Conservation (phyloP, 225 moss, liverwort and hornwort species). For the Marchantia paleacea region DNA sequence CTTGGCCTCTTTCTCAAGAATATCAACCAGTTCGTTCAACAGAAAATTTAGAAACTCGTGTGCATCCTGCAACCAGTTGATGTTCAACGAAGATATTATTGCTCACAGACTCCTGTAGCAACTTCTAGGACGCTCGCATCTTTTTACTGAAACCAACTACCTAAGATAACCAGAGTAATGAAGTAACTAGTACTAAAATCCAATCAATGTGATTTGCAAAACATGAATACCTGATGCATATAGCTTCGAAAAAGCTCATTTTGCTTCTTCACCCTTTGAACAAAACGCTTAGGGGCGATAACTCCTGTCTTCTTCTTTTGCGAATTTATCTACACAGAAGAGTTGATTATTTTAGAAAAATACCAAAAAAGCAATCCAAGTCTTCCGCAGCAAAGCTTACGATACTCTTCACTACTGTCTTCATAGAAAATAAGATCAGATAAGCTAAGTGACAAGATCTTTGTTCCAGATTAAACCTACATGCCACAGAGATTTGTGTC, state of each 20-base stretch:
- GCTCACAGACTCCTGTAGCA: too few relatives aligned
- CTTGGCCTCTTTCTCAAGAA: slow-evolving; percentile 94
- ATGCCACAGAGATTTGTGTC: background rate
- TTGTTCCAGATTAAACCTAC: background rate
- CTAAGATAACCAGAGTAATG: too few relatives aligned
- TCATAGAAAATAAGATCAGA: background rate
- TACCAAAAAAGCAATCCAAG: background rate
- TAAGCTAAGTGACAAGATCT: background rate
- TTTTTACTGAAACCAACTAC: background rate
- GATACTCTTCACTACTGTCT: background rate
- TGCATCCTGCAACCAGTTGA: slow-evolving; percentile 67
- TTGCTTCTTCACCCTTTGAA: slow-evolving; percentile 96
- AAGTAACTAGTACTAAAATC: too few relatives aligned
- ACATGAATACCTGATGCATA: slow-evolving; percentile 84
- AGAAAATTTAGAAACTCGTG: slow-evolving; percentile 96
- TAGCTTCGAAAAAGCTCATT: slow-evolving; percentile 98
- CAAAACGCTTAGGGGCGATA: slow-evolving; percentile 97
- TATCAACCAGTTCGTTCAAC: slow-evolving; percentile 95
- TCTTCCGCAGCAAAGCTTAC: background rate
- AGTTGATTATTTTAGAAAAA: background rate
- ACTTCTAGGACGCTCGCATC: background rate
- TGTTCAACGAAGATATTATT: background rate
- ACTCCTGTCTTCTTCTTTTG: slow-evolving; percentile 99
- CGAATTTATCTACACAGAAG: slow-evolving; percentile 60
- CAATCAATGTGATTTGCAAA: background rate